These are phyloP conservation scores for Diplogelasinospora grovesii DNA, from an alignment of 495 filamentous ascomycete species.

Conservation along the genomic window DNA sequence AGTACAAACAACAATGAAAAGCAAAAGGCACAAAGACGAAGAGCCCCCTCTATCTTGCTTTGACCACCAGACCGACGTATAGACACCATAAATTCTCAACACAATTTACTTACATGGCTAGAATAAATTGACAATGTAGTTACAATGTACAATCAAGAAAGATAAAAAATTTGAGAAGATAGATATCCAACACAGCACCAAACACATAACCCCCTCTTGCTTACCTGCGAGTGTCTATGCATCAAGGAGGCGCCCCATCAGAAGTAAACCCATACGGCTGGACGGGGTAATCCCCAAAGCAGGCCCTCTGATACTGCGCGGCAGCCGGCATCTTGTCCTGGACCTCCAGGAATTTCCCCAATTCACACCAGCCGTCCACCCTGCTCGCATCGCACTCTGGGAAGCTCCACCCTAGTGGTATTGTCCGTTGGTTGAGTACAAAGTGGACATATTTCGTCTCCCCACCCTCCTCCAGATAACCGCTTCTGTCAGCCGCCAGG, in stretches of 20 bases:
- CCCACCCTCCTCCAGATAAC: conserved; percentile 23
- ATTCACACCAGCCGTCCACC: conserved; percentile 61
- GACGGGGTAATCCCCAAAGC: conserved; percentile 42
- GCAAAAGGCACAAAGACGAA: no score
- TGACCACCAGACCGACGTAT: no score
- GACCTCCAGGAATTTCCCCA: conserved; percentile 47
- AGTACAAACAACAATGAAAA: no score
- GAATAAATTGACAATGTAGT: no score
- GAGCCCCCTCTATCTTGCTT: no score
- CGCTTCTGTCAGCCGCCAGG: conserved; percentile 35
- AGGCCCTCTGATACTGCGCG: conserved; percentile 48
- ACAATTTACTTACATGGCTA: no score
- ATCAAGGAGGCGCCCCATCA: conserved; percentile 7
- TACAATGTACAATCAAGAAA: no score
- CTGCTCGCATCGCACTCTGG: conserved; percentile 46
- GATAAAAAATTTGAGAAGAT: no score
- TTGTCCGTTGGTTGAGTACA: conserved; percentile 55
- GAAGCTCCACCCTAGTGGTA: conserved; percentile 52
- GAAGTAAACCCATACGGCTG: conserved; percentile 30
- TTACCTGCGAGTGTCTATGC: not conserved
- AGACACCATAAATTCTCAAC: no score
- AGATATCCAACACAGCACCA: not conserved
- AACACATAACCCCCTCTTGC: not conserved
- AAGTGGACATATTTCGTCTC: conserved; percentile 58
- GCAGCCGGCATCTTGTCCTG: conserved; percentile 38